Conservation (phyloP, 2,329 filamentous ascomycete species). For the Pseudocercospora ulei region DNA sequence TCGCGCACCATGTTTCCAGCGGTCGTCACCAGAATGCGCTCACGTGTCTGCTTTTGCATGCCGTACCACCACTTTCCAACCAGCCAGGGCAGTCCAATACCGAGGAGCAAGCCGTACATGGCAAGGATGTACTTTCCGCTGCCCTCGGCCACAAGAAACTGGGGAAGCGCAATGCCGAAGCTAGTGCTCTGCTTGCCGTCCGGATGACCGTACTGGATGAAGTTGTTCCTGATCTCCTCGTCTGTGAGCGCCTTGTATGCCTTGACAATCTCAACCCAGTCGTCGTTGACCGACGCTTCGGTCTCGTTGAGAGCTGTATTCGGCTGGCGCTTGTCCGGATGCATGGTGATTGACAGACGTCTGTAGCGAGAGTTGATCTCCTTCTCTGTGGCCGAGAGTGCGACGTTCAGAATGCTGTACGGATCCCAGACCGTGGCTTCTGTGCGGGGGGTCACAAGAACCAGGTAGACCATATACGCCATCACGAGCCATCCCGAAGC, state of each 20-base stretch:
- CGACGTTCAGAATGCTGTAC: constrained; percentile 83
- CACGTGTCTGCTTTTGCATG: constrained; percentile 82
- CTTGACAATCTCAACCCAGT: constrained; percentile 92
- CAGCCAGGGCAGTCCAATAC: constrained; percentile 80
- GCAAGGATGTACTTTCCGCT: constrained; percentile 92
- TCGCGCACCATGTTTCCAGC: constrained; percentile 91
- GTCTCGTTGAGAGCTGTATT: constrained; percentile 85
- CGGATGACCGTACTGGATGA: constrained; percentile 86
- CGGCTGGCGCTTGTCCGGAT: constrained; percentile 85
- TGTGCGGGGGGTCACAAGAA: constrained; percentile 63
- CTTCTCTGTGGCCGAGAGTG: constrained; percentile 74
- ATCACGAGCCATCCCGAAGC: constrained; percentile 72
- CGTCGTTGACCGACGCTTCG: constrained; percentile 67
- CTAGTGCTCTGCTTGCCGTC: constrained; percentile 98
- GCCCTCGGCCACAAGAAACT: constrained; percentile 83
- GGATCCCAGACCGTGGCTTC: constrained; percentile 84
- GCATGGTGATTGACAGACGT: constrained; percentile 70
- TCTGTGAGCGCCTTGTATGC: constrained; percentile 97
- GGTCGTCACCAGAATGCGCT: constrained; percentile 84
- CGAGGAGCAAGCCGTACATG: constrained; percentile 77
- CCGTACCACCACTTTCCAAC: constrained; percentile 99
- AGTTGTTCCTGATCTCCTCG: constrained; percentile 95
- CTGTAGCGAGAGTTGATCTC: constrained; percentile 88
- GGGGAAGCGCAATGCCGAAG: constrained; percentile 90
- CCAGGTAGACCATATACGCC: constrained; percentile 84